Evolutionary conservation across 2,329 filamentous ascomycete species (phyloP).

Genomic region (Colletotrichum lindemuthianum): DNA sequence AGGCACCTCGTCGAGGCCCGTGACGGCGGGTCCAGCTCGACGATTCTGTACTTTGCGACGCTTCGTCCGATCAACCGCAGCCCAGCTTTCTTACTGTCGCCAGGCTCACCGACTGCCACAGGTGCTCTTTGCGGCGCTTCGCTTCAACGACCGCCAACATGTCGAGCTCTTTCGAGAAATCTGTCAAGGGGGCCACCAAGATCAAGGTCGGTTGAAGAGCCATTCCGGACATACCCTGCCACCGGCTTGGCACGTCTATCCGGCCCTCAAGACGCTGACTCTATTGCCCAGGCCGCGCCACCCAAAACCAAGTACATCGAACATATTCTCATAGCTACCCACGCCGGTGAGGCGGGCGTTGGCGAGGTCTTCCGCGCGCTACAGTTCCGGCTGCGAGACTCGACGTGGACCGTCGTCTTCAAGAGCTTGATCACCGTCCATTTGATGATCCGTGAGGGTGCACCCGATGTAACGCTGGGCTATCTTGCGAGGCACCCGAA

Average conservation of each 20-base stretch:
- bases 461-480: slow-evolving; percentile 85
- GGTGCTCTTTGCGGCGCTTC: background rate
- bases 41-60: slow-evolving; percentile 4
- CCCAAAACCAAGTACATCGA: slow-evolving; percentile 99
- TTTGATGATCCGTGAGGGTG: slow-evolving; percentile 96
- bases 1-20: slow-evolving; percentile 22
- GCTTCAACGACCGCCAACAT: slow-evolving; percentile 53
- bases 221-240: background rate
- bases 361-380: slow-evolving; percentile 95
- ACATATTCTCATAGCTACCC: slow-evolving; percentile 94
- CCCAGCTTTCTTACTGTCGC: slow-evolving; percentile 27
- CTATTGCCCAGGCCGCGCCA: slow-evolving; percentile 64
- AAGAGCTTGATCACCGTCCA: slow-evolving; percentile 96
- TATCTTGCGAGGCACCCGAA: slow-evolving; percentile 86
- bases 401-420: slow-evolving; percentile 99
- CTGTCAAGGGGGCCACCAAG: slow-evolving; percentile 98
- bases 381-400: slow-evolving; percentile 88
- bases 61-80: slow-evolving; percentile 32
- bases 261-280: slow-evolving; percentile 36
- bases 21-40: slow-evolving; percentile 23
- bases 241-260: slow-evolving; percentile 7
- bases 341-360: slow-evolving; percentile 93
- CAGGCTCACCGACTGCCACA: slow-evolving; percentile 37
- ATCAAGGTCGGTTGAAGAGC: slow-evolving; percentile 74
- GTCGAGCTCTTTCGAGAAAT: slow-evolving; percentile 96